Base-by-base conservation (phyloP, 306 rosid species). In the Vigna trinervia region DNA sequence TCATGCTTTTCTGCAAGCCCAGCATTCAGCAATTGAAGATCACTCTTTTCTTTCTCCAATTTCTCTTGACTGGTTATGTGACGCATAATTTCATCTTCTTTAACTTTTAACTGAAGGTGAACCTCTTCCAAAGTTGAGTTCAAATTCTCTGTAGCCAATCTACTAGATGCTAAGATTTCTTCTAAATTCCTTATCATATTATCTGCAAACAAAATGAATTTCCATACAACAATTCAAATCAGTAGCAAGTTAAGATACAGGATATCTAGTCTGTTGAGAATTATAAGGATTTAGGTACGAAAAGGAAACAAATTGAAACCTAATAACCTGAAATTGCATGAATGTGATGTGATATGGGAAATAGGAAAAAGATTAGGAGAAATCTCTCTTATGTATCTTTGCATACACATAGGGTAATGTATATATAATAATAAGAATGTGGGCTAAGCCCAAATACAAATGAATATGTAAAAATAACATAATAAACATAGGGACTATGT, bases 41-140 rank as follows among this genome's bases (percentile, higher is more conserved):
- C 86, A 77, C 63, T 85, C 77, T 87, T 91, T 85, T 90, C 91
- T 69, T 73, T 86, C 82, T 86, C 87, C 82, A 86, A 69, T 69
- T 75, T 86, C 64, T 90, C 85, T 68, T 82, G 82, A 74, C 61
- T 56, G 74, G 78, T 77, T 75, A 82, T 52, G 72, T 86, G 87
- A 69, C 69, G 66, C 69, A 22, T 72, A 75, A 90, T 86, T 81
- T 90, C 90, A 62, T 90, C 91, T 71, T 88, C 91, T 86, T 90
- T 94, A 48, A 64, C 81, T 74, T 89, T 79, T 69, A 88, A 74
- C 78, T 88, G 90, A 78, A 81, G 82, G 20, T 78, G 88, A 77
- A 82, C 82, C 86, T 85, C 91, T 62, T 65, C 87, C 88, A 91
- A 69, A 78, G 81, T 88, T 71, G 87, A 75, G 82, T 85, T 89